phyloP scores from a whole-genome alignment of 2,329 filamentous ascomycete genomes.

The Tolypocladium album region DNA sequence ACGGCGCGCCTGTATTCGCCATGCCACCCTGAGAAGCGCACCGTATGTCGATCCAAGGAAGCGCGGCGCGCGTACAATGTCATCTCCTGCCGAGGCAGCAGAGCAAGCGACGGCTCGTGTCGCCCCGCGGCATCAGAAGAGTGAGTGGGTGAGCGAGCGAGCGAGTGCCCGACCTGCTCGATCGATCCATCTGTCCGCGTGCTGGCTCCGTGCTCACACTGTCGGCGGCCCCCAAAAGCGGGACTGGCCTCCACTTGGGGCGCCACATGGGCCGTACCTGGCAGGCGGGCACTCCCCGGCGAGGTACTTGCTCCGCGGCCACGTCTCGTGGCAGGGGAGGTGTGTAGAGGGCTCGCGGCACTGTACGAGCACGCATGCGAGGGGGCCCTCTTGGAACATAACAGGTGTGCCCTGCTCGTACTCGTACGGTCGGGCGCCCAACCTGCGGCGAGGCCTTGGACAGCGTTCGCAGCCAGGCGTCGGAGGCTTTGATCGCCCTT shows the following conservation, averaged over 20 bases:
- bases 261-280: neutral
- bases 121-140: neutral
- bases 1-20: too few species aligned
- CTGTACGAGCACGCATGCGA: neutral
- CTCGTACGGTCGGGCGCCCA: neutral
- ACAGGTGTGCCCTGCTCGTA: neutral
- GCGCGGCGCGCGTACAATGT: neutral
- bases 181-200: neutral
- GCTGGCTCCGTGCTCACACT: neutral
- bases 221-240: neutral
- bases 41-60: too few species aligned
- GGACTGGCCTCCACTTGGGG: neutral
- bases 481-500: neutral
- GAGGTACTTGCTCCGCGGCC: neutral
- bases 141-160: too few species aligned
- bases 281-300: neutral
- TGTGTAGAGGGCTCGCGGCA: neutral
- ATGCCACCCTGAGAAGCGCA: too few species aligned
- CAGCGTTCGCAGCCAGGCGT: neutral
- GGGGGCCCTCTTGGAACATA: neutral
- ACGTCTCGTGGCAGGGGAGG: neutral
- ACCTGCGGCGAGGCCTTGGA: conserved; percentile 1
- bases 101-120: neutral
- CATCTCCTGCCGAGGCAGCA: neutral
- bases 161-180: neutral